Evolutionary conservation across 2,329 filamentous ascomycete genomes (phyloP).

Genomic region (Emergomyces orientalis): DNA sequence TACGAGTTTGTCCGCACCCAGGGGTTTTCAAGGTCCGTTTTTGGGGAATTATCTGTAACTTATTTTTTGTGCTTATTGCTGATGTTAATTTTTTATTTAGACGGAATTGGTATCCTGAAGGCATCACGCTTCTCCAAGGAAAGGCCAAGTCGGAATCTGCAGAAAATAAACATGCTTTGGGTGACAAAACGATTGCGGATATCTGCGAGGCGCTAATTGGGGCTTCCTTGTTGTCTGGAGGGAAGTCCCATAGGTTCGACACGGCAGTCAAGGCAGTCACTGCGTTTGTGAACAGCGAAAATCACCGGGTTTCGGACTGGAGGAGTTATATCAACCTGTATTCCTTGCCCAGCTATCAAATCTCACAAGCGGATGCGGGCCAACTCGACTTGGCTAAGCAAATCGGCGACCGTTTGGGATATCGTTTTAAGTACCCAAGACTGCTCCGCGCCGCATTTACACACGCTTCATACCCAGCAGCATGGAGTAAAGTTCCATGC

Average conservation of each 20-base stretch:
- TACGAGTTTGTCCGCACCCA: conserved; percentile 74
- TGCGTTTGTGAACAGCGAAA: conserved; percentile 54
- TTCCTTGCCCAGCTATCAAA: conserved; percentile 61
- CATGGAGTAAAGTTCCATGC: conserved; percentile 68
- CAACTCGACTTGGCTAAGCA: conserved; percentile 60
- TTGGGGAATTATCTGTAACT: not conserved
- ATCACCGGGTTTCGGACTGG: conserved; percentile 62
- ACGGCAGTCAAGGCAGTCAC: conserved; percentile 51
- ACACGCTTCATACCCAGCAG: conserved; percentile 70
- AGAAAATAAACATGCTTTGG: conserved; percentile 53
- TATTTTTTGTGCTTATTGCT: conserved; percentile 10
- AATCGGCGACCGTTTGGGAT: conserved; percentile 51
- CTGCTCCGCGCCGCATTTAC: conserved; percentile 77
- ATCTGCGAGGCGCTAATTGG: conserved; percentile 93
- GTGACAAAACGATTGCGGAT: conserved; percentile 86
- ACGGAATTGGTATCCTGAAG: conserved; percentile 80
- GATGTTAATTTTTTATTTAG: conserved; percentile 25
- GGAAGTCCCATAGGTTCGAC: conserved; percentile 45
- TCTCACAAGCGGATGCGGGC: conserved; percentile 49
- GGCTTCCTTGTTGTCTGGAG: conserved; percentile 57
- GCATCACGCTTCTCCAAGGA: conserved; percentile 62
- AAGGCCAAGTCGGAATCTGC: conserved; percentile 45
- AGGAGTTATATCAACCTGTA: conserved; percentile 65
- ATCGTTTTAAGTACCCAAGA: conserved; percentile 64
- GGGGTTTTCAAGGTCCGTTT: conserved; percentile 58